phyloP scores from a whole-genome alignment of 176 grass and related monocot genomes.

The Cymbopogon citratus region DNA sequence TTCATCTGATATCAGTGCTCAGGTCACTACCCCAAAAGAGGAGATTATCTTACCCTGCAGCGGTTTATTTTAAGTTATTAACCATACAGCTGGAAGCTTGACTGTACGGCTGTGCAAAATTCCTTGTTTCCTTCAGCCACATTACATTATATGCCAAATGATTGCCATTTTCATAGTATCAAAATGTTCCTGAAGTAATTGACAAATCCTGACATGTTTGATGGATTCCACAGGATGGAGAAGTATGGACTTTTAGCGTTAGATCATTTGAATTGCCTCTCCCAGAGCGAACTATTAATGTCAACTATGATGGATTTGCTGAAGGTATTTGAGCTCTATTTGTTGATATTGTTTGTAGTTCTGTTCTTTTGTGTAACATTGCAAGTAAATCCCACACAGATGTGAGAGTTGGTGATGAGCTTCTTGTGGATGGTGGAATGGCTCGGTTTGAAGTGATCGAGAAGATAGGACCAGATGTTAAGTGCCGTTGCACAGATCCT shows the following conservation, averaged over 20 bases:
- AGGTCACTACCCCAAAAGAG: not conserved
- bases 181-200: slow-evolving; percentile 1
- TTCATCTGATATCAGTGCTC: not conserved
- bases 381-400: slow-evolving; percentile 44
- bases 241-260: slow-evolving; percentile 97
- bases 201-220: not conserved
- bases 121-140: not conserved
- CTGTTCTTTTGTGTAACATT: not conserved
- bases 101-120: not conserved
- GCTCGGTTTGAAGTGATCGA: slow-evolving; percentile 93
- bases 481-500: slow-evolving; percentile 89
- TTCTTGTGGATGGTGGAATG: slow-evolving; percentile 98
- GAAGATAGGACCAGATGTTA: slow-evolving; percentile 90
- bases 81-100: not conserved
- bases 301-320: slow-evolving; percentile 95
- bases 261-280: slow-evolving; percentile 81
- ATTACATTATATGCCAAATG: not conserved
- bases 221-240: slow-evolving; percentile 78
- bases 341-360: slow-evolving; percentile 10
- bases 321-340: slow-evolving; percentile 61
- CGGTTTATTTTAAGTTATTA: not conserved
- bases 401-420: slow-evolving; percentile 87
- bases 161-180: not conserved
- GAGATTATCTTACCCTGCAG: not conserved
- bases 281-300: slow-evolving; percentile 78